Evolutionary conservation across 495 filamentous ascomycete species (phyloP), one percentile per base, ranked within the genome.

Genomic region (Penicillium lividum): DNA sequence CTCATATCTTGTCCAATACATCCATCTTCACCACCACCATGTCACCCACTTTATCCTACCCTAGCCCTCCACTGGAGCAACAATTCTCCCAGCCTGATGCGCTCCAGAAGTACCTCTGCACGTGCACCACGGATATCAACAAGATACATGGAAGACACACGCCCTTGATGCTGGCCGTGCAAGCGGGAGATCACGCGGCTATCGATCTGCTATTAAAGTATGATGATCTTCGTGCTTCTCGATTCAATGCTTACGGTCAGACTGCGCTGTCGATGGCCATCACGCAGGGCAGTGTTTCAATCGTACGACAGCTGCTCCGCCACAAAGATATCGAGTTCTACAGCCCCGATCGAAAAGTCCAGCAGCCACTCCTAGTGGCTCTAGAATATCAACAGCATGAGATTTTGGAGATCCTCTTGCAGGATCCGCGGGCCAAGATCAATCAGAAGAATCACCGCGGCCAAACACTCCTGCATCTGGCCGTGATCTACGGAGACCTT

Each of bases 401-500:
- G 15, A 40, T 40, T 40, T 40, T 40, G 13, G 0, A 40, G n/a
- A 28, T 43, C 4, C 45, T 56, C 15, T 38, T 56, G 18, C 13
- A 11, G 3, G 36, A 40, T 40, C 15, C 13, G n/a, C 36, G 13
- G 36, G 36, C 36, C 36, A 40, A 40, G 13, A 40, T 40, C 36
- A 22, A 48, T 13, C n/a, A 13, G 8, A 31, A 11, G 33, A 7
- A 49, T 36, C n/a, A 28, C 42, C 18, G 13, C 16, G 42, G 42
- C 6, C 43, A 34, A 16, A 56, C 53, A 7, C 3, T 45, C 15
- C 53, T 55, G 2, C 53, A 47, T 27, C 42, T 55, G 29, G 53
- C 53, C 11, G 29, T 55, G 7, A 47, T 55, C 16, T 55, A 55
- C 43, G 53, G 44, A 11, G 53, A 48, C 10, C 40, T 31, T 10